Conservation (phyloP, 805 yeast species). For the Teunomyces aglyptinius region DNA sequence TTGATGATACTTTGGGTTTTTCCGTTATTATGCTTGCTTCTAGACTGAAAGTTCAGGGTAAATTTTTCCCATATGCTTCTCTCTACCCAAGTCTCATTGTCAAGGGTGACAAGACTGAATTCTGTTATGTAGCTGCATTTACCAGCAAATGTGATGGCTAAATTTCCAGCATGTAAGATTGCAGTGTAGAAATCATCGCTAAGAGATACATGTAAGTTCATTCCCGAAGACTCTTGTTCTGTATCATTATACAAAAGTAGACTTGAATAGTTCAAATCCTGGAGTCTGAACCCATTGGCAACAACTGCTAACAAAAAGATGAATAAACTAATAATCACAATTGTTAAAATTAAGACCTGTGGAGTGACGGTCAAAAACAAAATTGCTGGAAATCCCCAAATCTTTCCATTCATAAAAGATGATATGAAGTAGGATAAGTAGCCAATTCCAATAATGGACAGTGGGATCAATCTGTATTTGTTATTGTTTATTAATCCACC, state of each 20-base stretch:
- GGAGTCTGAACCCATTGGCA: slow-evolving; percentile 45
- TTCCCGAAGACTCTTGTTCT: slow-evolving; percentile 18
- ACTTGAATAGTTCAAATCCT: slow-evolving; percentile 36
- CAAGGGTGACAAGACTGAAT: slow-evolving; percentile 46
- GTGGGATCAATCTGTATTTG: slow-evolving; percentile 60
- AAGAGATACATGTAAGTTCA: slow-evolving; percentile 32
- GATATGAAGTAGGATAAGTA: slow-evolving; percentile 46
- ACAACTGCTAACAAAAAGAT: slow-evolving; percentile 60
- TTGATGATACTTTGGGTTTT: not conserved
- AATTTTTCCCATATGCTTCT: slow-evolving; percentile 15
- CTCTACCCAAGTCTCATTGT: slow-evolving; percentile 58
- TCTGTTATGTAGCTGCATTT: slow-evolving; percentile 65
- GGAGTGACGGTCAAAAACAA: slow-evolving; percentile 64
- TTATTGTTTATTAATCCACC: slow-evolving; percentile 55
- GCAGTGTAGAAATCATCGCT: slow-evolving; percentile 69
- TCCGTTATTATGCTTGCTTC: not conserved
- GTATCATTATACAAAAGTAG: slow-evolving; percentile 26
- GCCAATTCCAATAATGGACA: slow-evolving; percentile 54
- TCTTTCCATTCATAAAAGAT: slow-evolving; percentile 38
- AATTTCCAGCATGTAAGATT: slow-evolving; percentile 55
- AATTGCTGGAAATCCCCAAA: slow-evolving; percentile 52
- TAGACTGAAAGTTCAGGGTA: slow-evolving; percentile 2
- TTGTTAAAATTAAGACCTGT: slow-evolving; percentile 52
- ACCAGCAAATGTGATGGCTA: slow-evolving; percentile 67
- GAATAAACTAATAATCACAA: slow-evolving; percentile 49